Evolutionary conservation across 331 rosid species (phyloP), one percentile per base, ranked within the genome.

Genomic region (Malus hybrid): DNA sequence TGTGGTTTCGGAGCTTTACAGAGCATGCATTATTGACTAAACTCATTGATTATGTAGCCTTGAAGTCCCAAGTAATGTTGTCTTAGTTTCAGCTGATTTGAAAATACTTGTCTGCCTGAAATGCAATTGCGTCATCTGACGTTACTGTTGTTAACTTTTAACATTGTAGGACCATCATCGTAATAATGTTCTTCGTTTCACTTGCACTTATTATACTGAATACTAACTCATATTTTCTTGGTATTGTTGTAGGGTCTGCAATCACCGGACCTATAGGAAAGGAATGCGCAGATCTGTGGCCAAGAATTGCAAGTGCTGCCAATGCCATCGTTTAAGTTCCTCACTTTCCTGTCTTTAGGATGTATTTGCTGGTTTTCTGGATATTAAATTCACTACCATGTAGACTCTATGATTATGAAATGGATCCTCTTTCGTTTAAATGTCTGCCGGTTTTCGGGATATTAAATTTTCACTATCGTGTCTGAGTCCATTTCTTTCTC

Each of bases 181-280:
- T 60, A 22, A 22, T 24, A 60, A 26, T 28, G 26, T 26, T 13
- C 56, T 24, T 69, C 24, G 8, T 26, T 50, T 46, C 16, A 29
- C 74, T 46, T 70, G 12, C 42, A 46, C 18, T 13, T 46, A 46
- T 13, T 46, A 10, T 46, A 46, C 52, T 46, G 16, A 46, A 46
- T 12, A 12, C 52, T 12, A 13, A 46, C 2, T 13, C 52, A 13
- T 46, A 13, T 46, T 13, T 46, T 46, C 52, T 46, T 46, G 52
- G 18, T 46, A 46, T 46, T 48, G 20, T 46, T 80, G 55, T 63
- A 91, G 97, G 96, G 2, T 90, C 96, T 63, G 96, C 96, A 1
- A 92, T 92, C 28, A 92, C 97, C n/a, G 97, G 96, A 13, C 96
- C 97, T 15, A 92, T 92, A 0, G 97, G 92, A 0, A 90, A 92